Evolutionary conservation across 1,139 yeast species (phyloP).

Genomic region (Blastobotrys buckinghamii): DNA sequence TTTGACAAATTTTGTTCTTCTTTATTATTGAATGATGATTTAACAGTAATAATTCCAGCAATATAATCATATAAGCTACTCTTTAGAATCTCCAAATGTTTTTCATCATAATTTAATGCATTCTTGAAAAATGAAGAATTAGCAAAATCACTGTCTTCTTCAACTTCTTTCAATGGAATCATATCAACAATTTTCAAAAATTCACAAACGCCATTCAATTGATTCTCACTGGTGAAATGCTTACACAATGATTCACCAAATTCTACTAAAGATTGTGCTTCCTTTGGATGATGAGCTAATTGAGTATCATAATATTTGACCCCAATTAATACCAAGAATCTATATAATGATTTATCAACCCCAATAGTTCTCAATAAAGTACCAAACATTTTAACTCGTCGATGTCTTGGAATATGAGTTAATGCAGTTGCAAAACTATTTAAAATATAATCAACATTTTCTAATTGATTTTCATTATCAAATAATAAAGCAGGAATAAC

Average conservation of each 20-base stretch:
- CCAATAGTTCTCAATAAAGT: slow-evolving; percentile 76
- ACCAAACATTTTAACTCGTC: slow-evolving; percentile 79
- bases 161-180: slow-evolving; percentile 27
- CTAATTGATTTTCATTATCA: slow-evolving; percentile 43
- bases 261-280: slow-evolving; percentile 60
- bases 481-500: slow-evolving; percentile 87
- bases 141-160: slow-evolving; percentile 40
- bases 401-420: slow-evolving; percentile 92
- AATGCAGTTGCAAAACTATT: slow-evolving; percentile 91
- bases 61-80: slow-evolving; percentile 46
- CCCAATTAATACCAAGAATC: slow-evolving; percentile 71
- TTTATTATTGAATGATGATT: neutral
- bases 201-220: slow-evolving; percentile 52
- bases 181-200: slow-evolving; percentile 39
- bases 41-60: slow-evolving; percentile 24
- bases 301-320: slow-evolving; percentile 60
- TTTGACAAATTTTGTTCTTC: slow-evolving; percentile 26
- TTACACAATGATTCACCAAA: slow-evolving; percentile 66
- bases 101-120: slow-evolving; percentile 44
- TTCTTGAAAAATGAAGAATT: slow-evolving; percentile 62
- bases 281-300: slow-evolving; percentile 53
- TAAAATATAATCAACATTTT: slow-evolving; percentile 76
- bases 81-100: slow-evolving; percentile 47
- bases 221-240: slow-evolving; percentile 62
- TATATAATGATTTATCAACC: slow-evolving; percentile 57